Evolutionary conservation across 1,284 basidiomycete species (phyloP).

Genomic region (Trichosporon sp.): DNA sequence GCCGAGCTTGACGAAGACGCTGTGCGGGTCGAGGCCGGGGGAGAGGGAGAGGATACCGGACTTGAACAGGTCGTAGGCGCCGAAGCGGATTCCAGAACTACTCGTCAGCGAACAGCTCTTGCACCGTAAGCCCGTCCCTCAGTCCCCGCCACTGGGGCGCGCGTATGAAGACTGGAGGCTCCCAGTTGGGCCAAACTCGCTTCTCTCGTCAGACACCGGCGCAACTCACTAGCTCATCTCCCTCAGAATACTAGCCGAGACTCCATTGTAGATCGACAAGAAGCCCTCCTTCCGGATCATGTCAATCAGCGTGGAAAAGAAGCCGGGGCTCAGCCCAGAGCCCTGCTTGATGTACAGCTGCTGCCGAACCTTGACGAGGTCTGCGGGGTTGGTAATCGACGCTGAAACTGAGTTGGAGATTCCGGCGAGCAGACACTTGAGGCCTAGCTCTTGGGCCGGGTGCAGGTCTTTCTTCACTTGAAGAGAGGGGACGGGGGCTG

Average conservation of each 20-base stretch:
- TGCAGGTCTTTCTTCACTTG: background rate
- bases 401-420: constrained; percentile 28
- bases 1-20: constrained; percentile 32
- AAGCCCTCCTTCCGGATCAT: constrained; percentile 31
- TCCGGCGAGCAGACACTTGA: constrained; percentile 22
- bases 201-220: too few species aligned
- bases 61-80: constrained; percentile 34
- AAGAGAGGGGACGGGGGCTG: background rate
- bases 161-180: too few species aligned
- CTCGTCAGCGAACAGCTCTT: constrained; percentile 3
- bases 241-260: constrained; percentile 27
- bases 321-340: constrained; percentile 24
- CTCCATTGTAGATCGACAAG: constrained; percentile 29
- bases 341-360: constrained; percentile 34
- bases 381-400: constrained; percentile 30
- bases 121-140: too few species aligned
- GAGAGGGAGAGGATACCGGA: constrained; percentile 18
- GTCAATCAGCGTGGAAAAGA: constrained; percentile 23
- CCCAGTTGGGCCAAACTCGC: too few species aligned
- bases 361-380: constrained; percentile 34
- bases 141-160: too few species aligned
- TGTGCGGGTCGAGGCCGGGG: constrained; percentile 27
- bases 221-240: constrained; percentile 31
- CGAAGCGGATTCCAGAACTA: constrained; percentile 34
- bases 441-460: constrained; percentile 1